Evolutionary conservation across 208 protist species (phyloP), one percentile per base, ranked within the genome.

Genomic region (Naegleria gruberi): DNA sequence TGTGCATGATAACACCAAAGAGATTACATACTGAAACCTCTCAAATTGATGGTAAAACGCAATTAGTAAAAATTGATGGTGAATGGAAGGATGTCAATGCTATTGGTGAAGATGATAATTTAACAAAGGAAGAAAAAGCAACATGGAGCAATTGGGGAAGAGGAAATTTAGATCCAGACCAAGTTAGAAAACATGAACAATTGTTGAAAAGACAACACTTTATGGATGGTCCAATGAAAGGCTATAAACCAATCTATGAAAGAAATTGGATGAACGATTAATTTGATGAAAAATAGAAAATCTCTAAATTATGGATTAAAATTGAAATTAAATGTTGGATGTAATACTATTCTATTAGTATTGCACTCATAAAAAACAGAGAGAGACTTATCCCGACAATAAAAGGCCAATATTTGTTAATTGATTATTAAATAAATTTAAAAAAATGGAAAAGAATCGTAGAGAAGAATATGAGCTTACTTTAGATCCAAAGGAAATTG

Each of bases 121-220:
- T 44, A 5, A 15, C 34, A 44, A 83, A 83, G 19, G 7, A 83
- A 26, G 77, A 83, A 19, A 83, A 83, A 44, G 77, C 77, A 83
- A 23, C 37, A 23, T 10, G 12, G 34, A 83, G 37, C 8, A 83
- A 83, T 83, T 83, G 77, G 77, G 40, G 40, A 41, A 44, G 12
- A 30, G 77, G 77, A 17, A 83, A 83, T 44, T 23, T 83, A 44
- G 82, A 85, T 45, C 82, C 82, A 12, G 82, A 85, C 34, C 82
- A 85, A 43, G 6, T 85, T 0, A 85, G n/a, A 45, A 43, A 30
- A 45, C 82, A 85, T 85, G 82, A 85, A 45, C 34, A 85, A 12
- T 46, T 85, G 23, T 23, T 85, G 42, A 85, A n/a, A 85, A 85
- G 82, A 85, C 82, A 85, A 46, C 0, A 46, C 5, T 85, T 85